Conservation (phyloP, 176 grass and related monocot genomes). For the Aegilops speltoides region DNA sequence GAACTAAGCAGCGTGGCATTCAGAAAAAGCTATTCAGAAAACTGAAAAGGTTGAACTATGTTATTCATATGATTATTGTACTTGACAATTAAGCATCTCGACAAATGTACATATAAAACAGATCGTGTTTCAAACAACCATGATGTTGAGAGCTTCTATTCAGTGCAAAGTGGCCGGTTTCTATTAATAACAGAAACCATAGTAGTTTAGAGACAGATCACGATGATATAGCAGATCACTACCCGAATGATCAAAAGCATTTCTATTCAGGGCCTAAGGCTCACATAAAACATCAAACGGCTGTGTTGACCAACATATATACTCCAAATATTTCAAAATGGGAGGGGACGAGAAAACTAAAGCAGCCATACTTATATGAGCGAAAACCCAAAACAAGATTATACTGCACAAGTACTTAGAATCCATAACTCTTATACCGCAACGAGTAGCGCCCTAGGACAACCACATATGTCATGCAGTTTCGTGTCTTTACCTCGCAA, state of each 20-base stretch:
- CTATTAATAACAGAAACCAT: too few species aligned
- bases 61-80: neutral
- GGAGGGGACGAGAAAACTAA: neutral
- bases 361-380: neutral
- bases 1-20: neutral
- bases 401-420: neutral
- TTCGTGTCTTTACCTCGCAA: neutral
- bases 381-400: neutral
- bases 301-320: neutral
- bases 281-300: neutral
- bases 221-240: neutral
- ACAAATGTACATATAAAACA: neutral
- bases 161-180: neutral
- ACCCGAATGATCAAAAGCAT: neutral
- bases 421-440: neutral
- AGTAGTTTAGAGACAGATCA: too few species aligned
- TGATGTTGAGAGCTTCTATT: neutral
- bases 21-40: neutral
- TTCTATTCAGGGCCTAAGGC: neutral
- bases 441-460: neutral
- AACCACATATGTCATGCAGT: neutral
- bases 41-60: neutral
- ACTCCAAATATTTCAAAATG: neutral
- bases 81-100: neutral
- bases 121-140: neutral